A percentile compares a stretch with the other conserved stretches of the same genome.
Evolutionary conservation across 345 rosid genomes (phyloP).

Genomic region (Gossypium anomalum): DNA sequence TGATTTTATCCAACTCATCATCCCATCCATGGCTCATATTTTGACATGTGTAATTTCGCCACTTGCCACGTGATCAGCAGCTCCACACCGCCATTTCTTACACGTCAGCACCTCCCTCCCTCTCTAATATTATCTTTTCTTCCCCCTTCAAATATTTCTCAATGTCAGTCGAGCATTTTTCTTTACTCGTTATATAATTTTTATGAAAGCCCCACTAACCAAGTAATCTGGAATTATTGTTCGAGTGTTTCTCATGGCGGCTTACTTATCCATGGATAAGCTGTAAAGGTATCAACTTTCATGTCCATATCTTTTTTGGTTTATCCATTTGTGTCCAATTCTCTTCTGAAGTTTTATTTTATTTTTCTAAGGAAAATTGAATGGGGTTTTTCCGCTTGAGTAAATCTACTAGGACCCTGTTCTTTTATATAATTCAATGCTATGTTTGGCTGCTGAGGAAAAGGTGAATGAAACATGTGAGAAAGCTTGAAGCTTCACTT

Average conservation of each 20-base stretch:
- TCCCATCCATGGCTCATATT: background rate
- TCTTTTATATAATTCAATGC: slow-evolving; percentile 1
- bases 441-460: slow-evolving; percentile 22
- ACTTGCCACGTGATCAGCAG: slow-evolving; percentile 13
- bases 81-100: slow-evolving; percentile 28
- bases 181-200: background rate
- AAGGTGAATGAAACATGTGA: background rate
- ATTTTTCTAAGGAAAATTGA: background rate
- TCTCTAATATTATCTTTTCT: slow-evolving; percentile 30
- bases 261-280: slow-evolving; percentile 27
- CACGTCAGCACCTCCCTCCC: slow-evolving; percentile 29
- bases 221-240: background rate
- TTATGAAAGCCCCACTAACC: background rate
- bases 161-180: background rate
- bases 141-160: no score
- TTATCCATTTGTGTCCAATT: background rate
- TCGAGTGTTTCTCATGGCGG: slow-evolving; percentile 21
- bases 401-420: background rate
- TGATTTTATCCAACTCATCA: slow-evolving; percentile 44
- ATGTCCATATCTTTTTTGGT: background rate
- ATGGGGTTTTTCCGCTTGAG: background rate
- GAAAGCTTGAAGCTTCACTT: slow-evolving; percentile 1
- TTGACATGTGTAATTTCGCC: slow-evolving; percentile 17
- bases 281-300: slow-evolving; percentile 29
- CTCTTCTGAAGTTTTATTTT: background rate